phyloP scores from a whole-genome alignment of 768 basidiomycete species.

The Leucocoprinus birnbaumii region DNA sequence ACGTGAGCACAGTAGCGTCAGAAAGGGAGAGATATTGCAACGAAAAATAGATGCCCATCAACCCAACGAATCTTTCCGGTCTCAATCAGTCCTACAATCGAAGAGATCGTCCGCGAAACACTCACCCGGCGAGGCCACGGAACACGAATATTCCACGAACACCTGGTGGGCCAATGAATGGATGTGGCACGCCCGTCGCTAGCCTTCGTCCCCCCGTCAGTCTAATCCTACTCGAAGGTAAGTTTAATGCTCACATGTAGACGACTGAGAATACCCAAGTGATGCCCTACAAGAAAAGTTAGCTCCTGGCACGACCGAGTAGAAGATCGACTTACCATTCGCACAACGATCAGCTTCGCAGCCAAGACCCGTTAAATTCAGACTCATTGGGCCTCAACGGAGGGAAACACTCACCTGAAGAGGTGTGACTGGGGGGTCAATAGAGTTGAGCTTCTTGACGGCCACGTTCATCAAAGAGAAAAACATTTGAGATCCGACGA shows the following conservation, averaged over 20 bases:
- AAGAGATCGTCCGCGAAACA: neutral
- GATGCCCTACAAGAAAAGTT: constrained; percentile 7
- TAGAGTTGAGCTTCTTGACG: constrained; percentile 20
- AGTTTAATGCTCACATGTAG: constrained; percentile 13
- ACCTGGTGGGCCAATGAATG: constrained; percentile 66
- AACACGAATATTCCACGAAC: constrained; percentile 54
- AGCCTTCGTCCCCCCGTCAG: constrained; percentile 26
- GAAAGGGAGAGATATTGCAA: constrained; percentile 74
- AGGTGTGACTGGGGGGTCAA: constrained; percentile 20
- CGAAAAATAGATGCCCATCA: constrained; percentile 67
- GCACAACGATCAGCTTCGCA: constrained; percentile 14
- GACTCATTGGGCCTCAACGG: neutral
- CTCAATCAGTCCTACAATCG: neutral
- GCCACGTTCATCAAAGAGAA: constrained; percentile 19
- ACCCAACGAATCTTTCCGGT: constrained; percentile 58
- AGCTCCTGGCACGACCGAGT: neutral
- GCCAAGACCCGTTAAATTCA: neutral
- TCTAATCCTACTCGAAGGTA: neutral
- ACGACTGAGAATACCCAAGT: constrained; percentile 14
- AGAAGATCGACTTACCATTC: constrained; percentile 11
- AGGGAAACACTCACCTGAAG: constrained; percentile 16
- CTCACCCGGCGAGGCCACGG: constrained; percentile 63
- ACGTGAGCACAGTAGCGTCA: constrained; percentile 75
- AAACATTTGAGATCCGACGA: constrained; percentile 19
- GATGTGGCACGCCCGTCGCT: constrained; percentile 44